Conservation (phyloP, 1,139 yeast species). For the Kurtzmaniella quercitrusa region DNA sequence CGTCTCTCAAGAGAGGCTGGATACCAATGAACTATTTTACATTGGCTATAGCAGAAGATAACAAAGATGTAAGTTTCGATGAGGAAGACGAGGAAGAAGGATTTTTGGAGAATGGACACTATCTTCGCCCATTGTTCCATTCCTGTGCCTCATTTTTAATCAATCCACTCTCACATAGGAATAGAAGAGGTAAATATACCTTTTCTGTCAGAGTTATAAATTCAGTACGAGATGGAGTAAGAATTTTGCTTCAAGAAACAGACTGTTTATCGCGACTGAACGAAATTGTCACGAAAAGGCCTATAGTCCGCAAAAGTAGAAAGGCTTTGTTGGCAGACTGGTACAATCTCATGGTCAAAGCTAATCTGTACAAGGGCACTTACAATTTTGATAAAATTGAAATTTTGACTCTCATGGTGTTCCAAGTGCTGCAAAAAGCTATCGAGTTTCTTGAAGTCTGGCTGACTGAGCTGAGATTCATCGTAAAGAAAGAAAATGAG, state of each 20-base stretch:
- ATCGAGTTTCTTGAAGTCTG: constrained; percentile 70
- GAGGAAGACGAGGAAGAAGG: constrained; percentile 19
- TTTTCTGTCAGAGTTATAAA: constrained; percentile 42
- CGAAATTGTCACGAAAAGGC: constrained; percentile 66
- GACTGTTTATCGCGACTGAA: constrained; percentile 84
- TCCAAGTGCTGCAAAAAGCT: constrained; percentile 71
- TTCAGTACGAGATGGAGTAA: constrained; percentile 76
- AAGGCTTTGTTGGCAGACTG: constrained; percentile 85
- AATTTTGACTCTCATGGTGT: constrained; percentile 66
- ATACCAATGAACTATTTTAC: constrained; percentile 89
- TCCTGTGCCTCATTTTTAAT: constrained; percentile 74
- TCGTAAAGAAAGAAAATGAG: constrained; percentile 36
- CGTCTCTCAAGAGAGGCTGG: constrained; percentile 84
- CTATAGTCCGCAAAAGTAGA: constrained; percentile 67
- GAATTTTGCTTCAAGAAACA: constrained; percentile 68
- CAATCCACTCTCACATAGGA: constrained; percentile 56
- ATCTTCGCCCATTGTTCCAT: constrained; percentile 58
- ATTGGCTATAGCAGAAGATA: constrained; percentile 44
- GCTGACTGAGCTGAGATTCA: constrained; percentile 55
- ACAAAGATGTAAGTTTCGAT: constrained; percentile 13
- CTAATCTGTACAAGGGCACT: constrained; percentile 77
- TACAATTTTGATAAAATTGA: constrained; percentile 63
- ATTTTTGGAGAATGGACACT: constrained; percentile 37
- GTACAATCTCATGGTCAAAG: constrained; percentile 82
- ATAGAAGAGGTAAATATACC: constrained; percentile 38